These are phyloP conservation scores for Linaria vulgaris DNA, from an alignment of 257 asterid species.

Conservation along the genomic window DNA sequence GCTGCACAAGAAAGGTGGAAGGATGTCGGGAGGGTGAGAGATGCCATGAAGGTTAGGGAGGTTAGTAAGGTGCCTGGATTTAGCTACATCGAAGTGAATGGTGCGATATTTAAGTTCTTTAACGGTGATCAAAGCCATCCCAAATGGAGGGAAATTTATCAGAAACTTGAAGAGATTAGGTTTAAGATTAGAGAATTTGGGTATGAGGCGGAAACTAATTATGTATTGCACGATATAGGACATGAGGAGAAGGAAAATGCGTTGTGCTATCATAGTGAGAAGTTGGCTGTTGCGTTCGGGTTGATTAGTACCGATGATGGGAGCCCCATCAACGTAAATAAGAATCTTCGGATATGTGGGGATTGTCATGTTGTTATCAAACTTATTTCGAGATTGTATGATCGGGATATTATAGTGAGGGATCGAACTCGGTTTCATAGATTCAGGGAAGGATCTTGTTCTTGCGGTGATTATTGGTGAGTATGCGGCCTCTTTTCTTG, in stretches of 20 bases:
- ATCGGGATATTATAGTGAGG: constrained; percentile 72
- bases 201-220: constrained; percentile 69
- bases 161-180: constrained; percentile 69
- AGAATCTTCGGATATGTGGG: constrained; percentile 94
- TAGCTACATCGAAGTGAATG: constrained; percentile 70
- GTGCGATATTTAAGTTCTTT: constrained; percentile 51
- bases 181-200: constrained; percentile 55
- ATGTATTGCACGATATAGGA: constrained; percentile 86
- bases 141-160: constrained; percentile 52
- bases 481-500: neutral
- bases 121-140: constrained; percentile 72
- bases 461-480: constrained; percentile 60
- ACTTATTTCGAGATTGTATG: constrained; percentile 65
- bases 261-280: constrained; percentile 81
- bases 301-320: constrained; percentile 57
- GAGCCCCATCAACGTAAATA: constrained; percentile 58
- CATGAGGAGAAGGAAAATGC: constrained; percentile 91
- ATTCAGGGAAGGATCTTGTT: constrained; percentile 70
- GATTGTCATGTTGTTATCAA: constrained; percentile 88
- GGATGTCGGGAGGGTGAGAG: constrained; percentile 80
- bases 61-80: constrained; percentile 84
- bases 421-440: constrained; percentile 88
- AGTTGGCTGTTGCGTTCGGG: constrained; percentile 82
- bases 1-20: constrained; percentile 81
- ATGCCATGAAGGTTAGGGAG: constrained; percentile 64